A percentile compares a stretch with the other conserved stretches of the same genome.
Conservation (phyloP, 371 early-diverging fungal genomes). For the Actinomortierella ambigua region DNA sequence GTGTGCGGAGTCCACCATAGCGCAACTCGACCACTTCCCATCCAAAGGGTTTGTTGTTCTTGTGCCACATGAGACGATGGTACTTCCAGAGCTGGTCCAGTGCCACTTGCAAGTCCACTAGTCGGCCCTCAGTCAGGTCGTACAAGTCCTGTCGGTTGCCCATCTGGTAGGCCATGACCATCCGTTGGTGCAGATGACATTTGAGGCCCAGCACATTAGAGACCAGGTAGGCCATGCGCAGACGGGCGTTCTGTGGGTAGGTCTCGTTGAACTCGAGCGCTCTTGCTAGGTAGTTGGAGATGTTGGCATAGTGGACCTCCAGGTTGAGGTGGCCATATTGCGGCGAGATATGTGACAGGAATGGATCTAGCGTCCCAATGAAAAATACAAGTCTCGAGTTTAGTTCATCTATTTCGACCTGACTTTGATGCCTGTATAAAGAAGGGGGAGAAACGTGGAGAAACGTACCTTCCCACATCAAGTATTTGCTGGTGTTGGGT, state of each 20-base stretch:
- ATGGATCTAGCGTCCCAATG: slow-evolving; percentile 79
- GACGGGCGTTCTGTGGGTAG: slow-evolving; percentile 71
- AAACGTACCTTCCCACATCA: slow-evolving; percentile 79
- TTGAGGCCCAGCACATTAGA: slow-evolving; percentile 75
- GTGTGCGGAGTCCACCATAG: slow-evolving; percentile 79
- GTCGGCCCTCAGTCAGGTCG: slow-evolving; percentile 47
- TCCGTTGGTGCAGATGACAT: slow-evolving; percentile 65
- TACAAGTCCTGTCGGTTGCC: slow-evolving; percentile 42
- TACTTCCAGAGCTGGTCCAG: slow-evolving; percentile 77
- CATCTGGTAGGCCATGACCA: slow-evolving; percentile 67
- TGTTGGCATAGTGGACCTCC: slow-evolving; percentile 63
- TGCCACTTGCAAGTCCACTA: slow-evolving; percentile 62
- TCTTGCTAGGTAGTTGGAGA: slow-evolving; percentile 54
- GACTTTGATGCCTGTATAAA: neutral
- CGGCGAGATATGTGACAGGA: slow-evolving; percentile 75
- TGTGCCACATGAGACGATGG: slow-evolving; percentile 80
- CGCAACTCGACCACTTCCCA: slow-evolving; percentile 84
- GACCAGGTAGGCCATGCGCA: slow-evolving; percentile 71
- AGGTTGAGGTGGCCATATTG: slow-evolving; percentile 73
- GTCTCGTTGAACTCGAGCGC: slow-evolving; percentile 50
- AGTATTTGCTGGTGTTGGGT: slow-evolving; percentile 83
- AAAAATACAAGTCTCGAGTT: too few species aligned
- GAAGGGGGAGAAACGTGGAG: neutral
- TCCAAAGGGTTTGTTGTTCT: slow-evolving; percentile 83
- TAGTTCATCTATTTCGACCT: too few species aligned